phyloP scores from a whole-genome alignment of 768 basidiomycete genomes.

The Phaffia tasmanica region DNA sequence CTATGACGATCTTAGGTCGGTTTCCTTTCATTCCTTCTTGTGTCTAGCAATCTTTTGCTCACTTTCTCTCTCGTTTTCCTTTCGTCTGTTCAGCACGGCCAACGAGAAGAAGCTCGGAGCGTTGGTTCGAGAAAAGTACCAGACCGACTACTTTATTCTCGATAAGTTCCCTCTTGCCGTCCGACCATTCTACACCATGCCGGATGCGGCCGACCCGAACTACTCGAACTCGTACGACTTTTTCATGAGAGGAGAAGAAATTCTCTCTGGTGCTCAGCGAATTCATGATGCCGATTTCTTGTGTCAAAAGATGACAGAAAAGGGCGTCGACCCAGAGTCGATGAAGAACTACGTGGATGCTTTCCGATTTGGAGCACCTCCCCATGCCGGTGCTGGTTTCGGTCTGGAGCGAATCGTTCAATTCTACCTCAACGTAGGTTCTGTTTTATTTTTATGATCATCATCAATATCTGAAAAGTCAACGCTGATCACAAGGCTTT shows the following conservation, averaged over 20 bases:
- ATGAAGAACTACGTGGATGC: constrained; percentile 91
- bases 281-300: constrained; percentile 81
- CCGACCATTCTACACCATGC: constrained; percentile 99
- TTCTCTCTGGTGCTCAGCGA: constrained; percentile 94
- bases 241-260: constrained; percentile 99
- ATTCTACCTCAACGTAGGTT: constrained; percentile 77
- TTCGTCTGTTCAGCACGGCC: constrained; percentile 56
- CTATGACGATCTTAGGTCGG: constrained; percentile 69
- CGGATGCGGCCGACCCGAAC: constrained; percentile 80
- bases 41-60: not conserved
- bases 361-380: constrained; percentile 87
- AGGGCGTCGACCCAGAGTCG: constrained; percentile 71
- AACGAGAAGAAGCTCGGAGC: constrained; percentile 89
- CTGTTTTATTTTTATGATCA: constrained; percentile 85
- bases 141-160: constrained; percentile 97
- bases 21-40: not conserved
- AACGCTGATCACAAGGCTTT: not conserved
- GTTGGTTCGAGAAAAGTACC: constrained; percentile 81
- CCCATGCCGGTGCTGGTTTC: constrained; percentile 94
- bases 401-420: constrained; percentile 88
- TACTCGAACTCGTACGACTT: constrained; percentile 99
- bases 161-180: constrained; percentile 96
- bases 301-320: constrained; percentile 67
- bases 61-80: not conserved
- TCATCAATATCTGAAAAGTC: constrained; percentile 31